Base-by-base conservation (phyloP, 805 yeast species). In the Candida glaebosa region DNA sequence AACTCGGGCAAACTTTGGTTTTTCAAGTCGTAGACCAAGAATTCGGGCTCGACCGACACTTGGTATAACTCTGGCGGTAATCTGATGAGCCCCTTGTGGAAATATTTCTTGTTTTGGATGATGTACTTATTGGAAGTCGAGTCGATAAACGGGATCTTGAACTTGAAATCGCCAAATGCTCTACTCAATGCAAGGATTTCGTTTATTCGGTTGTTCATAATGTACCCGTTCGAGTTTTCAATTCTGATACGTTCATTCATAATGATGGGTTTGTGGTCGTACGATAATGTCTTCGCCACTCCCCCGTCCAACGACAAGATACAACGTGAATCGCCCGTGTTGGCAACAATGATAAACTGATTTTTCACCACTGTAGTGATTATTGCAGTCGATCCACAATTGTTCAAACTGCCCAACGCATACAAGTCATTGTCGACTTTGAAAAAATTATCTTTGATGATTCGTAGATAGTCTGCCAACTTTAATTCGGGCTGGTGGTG, bases 261-360 rank as follows among this genome's bases (percentile, higher is more conserved):
- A 37, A 53, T 61, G 5, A 61, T 53, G 3, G 75, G 75, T 39
- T 69, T 70, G 45, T 70, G 75, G 48, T 70, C 75, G 49, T 63
- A 69, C 18, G 71, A 63, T 8, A 70, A 52, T 3, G 72, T 73
- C 57, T 84, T 84, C 6, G 83, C 66, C 5, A 55, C 52, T 1
- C 85, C 85, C 1, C 87, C 88, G 30, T 65, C 54, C 15, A 70
- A 59, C 9, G 82, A 72, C 34, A 82, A 50, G 5, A 84, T 75
- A 45, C 84, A 75, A 44, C 95, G 67, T 5, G 90, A 83, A 58
- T 85, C 95, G 3, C 95, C 95, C 2, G 86, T 72, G 52, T 85
- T 85, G 12, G 86, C 84, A 9, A 79, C 82, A 17, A 75, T 70
- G 10, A 85, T 63, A 43, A 56, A 65, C 24, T 56, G 50, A 26